A percentile compares a stretch with the other conserved stretches of the same genome.
Conservation (phyloP, 192 early-diverging fungal genomes). For the Dissophora globulifera region DNA sequence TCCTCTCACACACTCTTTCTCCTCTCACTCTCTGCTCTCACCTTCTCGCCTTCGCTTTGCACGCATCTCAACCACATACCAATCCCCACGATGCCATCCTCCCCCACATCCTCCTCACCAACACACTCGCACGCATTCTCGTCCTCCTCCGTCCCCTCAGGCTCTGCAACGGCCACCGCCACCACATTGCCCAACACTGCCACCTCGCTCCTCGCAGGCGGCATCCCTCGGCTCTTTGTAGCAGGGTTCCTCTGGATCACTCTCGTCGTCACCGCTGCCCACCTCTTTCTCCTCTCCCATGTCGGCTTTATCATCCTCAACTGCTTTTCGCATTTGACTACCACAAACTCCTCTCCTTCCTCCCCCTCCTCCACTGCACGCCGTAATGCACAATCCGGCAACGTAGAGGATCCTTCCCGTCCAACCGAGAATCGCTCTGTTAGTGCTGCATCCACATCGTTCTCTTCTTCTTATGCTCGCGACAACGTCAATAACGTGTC, state of each 20-base stretch:
- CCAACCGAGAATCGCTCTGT: neutral
- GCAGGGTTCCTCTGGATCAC: constrained; percentile 42
- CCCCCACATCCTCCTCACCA: constrained; percentile 11
- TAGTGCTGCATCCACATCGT: constrained; percentile 9
- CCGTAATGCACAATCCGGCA: neutral
- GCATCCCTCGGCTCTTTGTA: constrained; percentile 40
- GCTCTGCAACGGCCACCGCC: neutral
- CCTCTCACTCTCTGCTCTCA: neutral
- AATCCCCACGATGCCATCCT: constrained; percentile 15
- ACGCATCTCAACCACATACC: too few relatives aligned
- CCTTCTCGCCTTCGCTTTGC: neutral
- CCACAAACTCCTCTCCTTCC: neutral
- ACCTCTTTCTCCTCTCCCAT: constrained; percentile 39
- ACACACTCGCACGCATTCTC: neutral
- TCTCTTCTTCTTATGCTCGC: neutral
- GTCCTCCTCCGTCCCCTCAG: neutral
- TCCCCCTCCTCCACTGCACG: constrained; percentile 19
- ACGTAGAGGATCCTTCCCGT: neutral
- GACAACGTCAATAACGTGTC: constrained; percentile 5
- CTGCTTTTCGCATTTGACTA: constrained; percentile 40
- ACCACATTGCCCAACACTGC: constrained; percentile 7
- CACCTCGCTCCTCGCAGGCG: constrained; percentile 10
- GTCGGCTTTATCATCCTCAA: constrained; percentile 44
- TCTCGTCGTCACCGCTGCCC: constrained; percentile 29
- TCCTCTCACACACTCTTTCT: too few relatives aligned